Percentiles rank a stretch among this genome's conserved stretches.
Conservation (phyloP, 805 yeast species). For the Barnettozyma botsteinii region DNA sequence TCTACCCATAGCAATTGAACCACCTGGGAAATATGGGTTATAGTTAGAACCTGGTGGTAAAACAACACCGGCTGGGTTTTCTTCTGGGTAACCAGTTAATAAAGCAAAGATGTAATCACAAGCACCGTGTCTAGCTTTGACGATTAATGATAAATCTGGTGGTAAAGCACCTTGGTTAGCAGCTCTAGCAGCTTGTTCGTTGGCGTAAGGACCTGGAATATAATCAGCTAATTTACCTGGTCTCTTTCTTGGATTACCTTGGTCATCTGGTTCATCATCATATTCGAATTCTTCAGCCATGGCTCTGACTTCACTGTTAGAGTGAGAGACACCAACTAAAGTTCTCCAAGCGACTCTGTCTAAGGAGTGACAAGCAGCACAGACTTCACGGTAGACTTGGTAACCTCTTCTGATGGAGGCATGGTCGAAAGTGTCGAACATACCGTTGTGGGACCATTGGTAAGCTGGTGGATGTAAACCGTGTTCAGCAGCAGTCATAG, state of each 20-base stretch:
- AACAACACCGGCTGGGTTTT: constrained; percentile 94
- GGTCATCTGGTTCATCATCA: constrained; percentile 98
- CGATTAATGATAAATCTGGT: constrained; percentile 94
- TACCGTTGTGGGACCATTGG: constrained; percentile 92
- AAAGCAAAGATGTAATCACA: constrained; percentile 91
- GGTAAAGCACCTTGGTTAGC: constrained; percentile 99
- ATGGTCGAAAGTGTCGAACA: constrained; percentile 88
- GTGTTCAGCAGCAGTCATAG: constrained; percentile 98
- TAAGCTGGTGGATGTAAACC: constrained; percentile 94
- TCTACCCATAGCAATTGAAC: constrained; percentile 98
- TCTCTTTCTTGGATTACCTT: constrained; percentile 97
- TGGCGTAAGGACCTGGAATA: constrained; percentile 92
- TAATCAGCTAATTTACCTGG: constrained; percentile 96
- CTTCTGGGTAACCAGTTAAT: constrained; percentile 98
- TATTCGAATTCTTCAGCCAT: constrained; percentile 96
- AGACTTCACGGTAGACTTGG: constrained; percentile 97
- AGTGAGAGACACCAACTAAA: constrained; percentile 93
- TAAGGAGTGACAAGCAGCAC: constrained; percentile 98
- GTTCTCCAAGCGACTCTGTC: constrained; percentile 98
- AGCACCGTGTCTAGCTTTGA: constrained; percentile 99
- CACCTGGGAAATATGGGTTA: constrained; percentile 99
- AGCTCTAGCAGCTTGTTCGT: constrained; percentile 99
- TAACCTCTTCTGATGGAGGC: constrained; percentile 97
- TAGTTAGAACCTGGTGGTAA: constrained; percentile 94
- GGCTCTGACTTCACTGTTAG: constrained; percentile 81